Evolutionary conservation across 1,284 basidiomycete species (phyloP).

Genomic region (Hymenochaete sp.): DNA sequence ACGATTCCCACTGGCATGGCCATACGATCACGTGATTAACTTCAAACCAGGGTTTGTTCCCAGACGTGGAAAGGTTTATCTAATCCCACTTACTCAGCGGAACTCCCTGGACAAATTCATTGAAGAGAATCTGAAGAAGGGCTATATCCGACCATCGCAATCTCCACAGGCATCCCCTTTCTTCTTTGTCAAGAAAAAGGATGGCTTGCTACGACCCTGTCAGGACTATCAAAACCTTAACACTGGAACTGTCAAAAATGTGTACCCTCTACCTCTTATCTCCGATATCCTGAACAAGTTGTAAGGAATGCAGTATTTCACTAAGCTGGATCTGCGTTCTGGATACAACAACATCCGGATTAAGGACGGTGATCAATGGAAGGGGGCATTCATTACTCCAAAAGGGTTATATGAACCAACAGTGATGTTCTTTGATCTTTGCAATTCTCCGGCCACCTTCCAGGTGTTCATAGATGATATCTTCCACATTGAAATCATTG

Average conservation of each 20-base stretch:
- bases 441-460: conserved; percentile 32
- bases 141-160: conserved; percentile 23
- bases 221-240: conserved; percentile 40
- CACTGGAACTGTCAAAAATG: conserved; percentile 29
- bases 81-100: not conserved
- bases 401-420: conserved; percentile 28
- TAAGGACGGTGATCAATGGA: conserved; percentile 17
- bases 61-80: not conserved
- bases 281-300: not conserved
- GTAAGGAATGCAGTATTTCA: conserved; percentile 22
- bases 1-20: not conserved
- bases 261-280: conserved; percentile 28
- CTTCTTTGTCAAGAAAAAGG: conserved; percentile 42
- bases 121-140: not conserved
- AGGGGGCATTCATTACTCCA: conserved; percentile 23
- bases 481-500: conserved; percentile 12
- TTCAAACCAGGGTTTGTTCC: not conserved
- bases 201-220: conserved; percentile 30
- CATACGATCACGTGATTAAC: not conserved
- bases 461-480: conserved; percentile 22
- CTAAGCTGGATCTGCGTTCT: conserved; percentile 26
- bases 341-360: conserved; percentile 23
- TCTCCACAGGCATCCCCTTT: conserved; percentile 33
- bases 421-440: conserved; percentile 31
- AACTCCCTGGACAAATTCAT: conserved; percentile 4